phyloP scores from a whole-genome alignment of 768 basidiomycete species.

The Lyophyllum atratum region DNA sequence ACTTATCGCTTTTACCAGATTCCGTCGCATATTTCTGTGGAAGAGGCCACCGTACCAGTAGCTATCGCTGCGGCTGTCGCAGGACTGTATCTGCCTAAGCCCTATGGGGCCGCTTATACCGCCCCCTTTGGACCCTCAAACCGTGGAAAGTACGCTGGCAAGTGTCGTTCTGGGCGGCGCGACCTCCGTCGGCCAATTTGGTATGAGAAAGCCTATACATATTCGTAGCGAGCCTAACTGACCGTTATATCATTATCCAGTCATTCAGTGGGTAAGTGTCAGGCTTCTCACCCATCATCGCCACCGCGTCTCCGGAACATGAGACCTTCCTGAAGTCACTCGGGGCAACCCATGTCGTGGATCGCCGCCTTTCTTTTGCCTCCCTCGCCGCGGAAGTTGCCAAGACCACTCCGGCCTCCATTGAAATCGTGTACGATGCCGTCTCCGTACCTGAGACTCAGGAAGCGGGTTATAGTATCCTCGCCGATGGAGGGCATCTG shows the following conservation, averaged over 20 bases:
- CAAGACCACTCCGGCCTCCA: constrained; percentile 18
- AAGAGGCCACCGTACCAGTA: constrained; percentile 37
- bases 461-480: constrained; percentile 33
- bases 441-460: constrained; percentile 40
- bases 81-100: constrained; percentile 31
- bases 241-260: background rate
- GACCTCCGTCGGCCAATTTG: constrained; percentile 36
- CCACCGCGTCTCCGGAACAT: constrained; percentile 29
- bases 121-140: constrained; percentile 35
- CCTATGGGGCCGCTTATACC: constrained; percentile 26
- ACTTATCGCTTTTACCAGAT: constrained; percentile 20
- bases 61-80: constrained; percentile 28
- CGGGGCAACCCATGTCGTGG: constrained; percentile 38
- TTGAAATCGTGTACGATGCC: constrained; percentile 30
- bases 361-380: constrained; percentile 11
- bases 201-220: constrained; percentile 17
- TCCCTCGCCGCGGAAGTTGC: constrained; percentile 9
- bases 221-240: background rate
- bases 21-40: constrained; percentile 32
- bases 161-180: constrained; percentile 39
- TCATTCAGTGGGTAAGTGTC: constrained; percentile 35
- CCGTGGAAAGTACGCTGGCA: constrained; percentile 27
- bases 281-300: constrained; percentile 39
- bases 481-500: constrained; percentile 39
- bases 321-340: constrained; percentile 29